Percentiles rank a stretch among this genome's conserved stretches.
These are phyloP conservation scores for Pestalotiopsis fici DNA, from an alignment of 2,329 filamentous ascomycete species.

Conservation along the genomic window DNA sequence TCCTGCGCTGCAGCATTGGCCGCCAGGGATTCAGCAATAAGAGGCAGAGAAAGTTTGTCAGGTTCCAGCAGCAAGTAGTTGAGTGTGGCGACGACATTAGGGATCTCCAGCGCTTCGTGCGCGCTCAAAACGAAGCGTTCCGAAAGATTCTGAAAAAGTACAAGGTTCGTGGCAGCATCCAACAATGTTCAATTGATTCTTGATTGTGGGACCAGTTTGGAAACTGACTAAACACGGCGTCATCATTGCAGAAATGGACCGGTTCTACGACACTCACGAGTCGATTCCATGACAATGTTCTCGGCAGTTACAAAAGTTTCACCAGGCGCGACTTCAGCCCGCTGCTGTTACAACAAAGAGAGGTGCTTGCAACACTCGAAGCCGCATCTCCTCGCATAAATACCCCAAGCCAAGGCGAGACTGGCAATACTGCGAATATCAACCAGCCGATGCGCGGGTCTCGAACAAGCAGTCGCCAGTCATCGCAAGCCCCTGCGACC, in stretches of 20 bases:
- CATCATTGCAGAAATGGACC: slow-evolving; percentile 70
- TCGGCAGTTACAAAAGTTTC: slow-evolving; percentile 70
- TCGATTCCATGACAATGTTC: slow-evolving; percentile 67
- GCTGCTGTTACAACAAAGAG: slow-evolving; percentile 52
- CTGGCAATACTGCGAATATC: slow-evolving; percentile 22
- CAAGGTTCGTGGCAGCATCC: slow-evolving; percentile 45
- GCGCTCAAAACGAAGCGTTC: slow-evolving; percentile 75
- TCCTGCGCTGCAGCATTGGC: slow-evolving; percentile 41
- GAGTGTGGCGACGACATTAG: slow-evolving; percentile 71
- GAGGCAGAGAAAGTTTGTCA: slow-evolving; percentile 52
- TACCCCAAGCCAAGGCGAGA: not conserved
- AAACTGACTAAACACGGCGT: not conserved
- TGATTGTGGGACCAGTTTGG: not conserved
- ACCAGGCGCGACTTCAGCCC: slow-evolving; percentile 63
- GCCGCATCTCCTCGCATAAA: slow-evolving; percentile 40
- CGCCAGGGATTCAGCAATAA: slow-evolving; percentile 39
- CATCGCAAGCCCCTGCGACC: slow-evolving; percentile 12
- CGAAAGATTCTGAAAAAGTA: slow-evolving; percentile 87
- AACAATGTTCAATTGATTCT: slow-evolving; percentile 9
- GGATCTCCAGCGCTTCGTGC: slow-evolving; percentile 70
- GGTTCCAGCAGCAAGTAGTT: slow-evolving; percentile 53
- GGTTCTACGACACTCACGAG: slow-evolving; percentile 65
- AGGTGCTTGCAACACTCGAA: slow-evolving; percentile 48
- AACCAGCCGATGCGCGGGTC: slow-evolving; percentile 12
- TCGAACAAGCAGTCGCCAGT: slow-evolving; percentile 11